Conservation (phyloP, 148 eudicot species). For the Dianthus caryophyllus region DNA sequence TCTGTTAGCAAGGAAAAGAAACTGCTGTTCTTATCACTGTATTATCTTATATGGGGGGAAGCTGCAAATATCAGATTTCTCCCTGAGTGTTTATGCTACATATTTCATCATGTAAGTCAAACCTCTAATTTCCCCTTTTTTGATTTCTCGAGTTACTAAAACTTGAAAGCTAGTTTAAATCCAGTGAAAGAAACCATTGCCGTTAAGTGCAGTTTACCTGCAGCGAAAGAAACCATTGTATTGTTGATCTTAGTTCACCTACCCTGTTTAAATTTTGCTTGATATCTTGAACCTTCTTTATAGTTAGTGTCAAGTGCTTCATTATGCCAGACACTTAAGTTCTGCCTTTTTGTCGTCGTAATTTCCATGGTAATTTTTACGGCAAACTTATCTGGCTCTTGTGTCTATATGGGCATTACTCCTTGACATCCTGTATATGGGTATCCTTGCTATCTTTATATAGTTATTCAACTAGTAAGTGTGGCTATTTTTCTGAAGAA, state of each 20-base stretch:
- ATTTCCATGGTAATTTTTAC: background rate
- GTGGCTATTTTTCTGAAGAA: background rate
- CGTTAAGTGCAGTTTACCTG: background rate
- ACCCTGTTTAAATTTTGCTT: background rate
- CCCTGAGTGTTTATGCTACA: constrained; percentile 99
- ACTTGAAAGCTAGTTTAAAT: too few species aligned
- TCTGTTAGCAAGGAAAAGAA: constrained; percentile 83
- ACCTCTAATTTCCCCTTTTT: background rate
- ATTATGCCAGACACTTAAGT: background rate
- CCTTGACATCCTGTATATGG: background rate
- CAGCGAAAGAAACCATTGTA: too few species aligned
- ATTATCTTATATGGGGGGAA: constrained; percentile 96
- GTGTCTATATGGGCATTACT: background rate
- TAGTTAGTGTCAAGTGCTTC: constrained; percentile 6
- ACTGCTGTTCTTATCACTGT: constrained; percentile 63
- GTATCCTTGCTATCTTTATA: background rate
- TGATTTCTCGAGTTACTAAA: background rate
- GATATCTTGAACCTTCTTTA: background rate
- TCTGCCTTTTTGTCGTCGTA: too few species aligned
- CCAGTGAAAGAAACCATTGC: background rate
- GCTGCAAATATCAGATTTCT: constrained; percentile 92
- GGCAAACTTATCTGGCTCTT: background rate
- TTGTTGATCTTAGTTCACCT: background rate
- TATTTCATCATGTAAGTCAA: constrained; percentile 87
- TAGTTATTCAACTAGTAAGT: background rate